These are phyloP conservation scores for Fusarium sororula DNA, from an alignment of 2,329 filamentous ascomycete genomes.

Conservation along the genomic window DNA sequence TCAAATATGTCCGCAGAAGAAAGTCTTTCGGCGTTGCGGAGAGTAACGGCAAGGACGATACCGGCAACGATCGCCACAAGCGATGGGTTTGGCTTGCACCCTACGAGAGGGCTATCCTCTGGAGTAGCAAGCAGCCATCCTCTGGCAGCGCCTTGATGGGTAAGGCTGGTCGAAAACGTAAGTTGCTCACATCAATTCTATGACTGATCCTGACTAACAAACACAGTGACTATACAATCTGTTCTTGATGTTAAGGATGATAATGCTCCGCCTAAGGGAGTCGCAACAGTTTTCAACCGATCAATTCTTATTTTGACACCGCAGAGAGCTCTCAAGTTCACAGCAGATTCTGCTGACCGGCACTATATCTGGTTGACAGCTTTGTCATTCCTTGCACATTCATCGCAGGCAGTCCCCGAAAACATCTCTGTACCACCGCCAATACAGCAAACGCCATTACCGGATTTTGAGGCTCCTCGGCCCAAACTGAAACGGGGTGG, in stretches of 20 bases:
- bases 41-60: slow-evolving; percentile 72
- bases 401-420: slow-evolving; percentile 81
- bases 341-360: slow-evolving; percentile 80
- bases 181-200: slow-evolving; percentile 54
- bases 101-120: slow-evolving; percentile 94
- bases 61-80: slow-evolving; percentile 84
- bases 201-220: slow-evolving; percentile 44
- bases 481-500: slow-evolving; percentile 59
- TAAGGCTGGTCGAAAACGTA: slow-evolving; percentile 93
- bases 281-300: slow-evolving; percentile 77
- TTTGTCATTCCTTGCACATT: slow-evolving; percentile 93
- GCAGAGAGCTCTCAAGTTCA: slow-evolving; percentile 94
- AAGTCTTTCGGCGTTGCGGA: slow-evolving; percentile 90
- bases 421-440: slow-evolving; percentile 66
- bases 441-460: slow-evolving; percentile 51
- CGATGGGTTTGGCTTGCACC: slow-evolving; percentile 99
- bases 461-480: slow-evolving; percentile 61
- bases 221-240: slow-evolving; percentile 87
- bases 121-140: slow-evolving; percentile 97
- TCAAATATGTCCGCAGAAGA: slow-evolving; percentile 85
- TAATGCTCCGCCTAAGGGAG: slow-evolving; percentile 81
- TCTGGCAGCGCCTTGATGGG: slow-evolving; percentile 88
- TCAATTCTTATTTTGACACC: slow-evolving; percentile 96
- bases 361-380: slow-evolving; percentile 97
- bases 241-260: slow-evolving; percentile 97